Evolutionary conservation across 306 rosid species (phyloP), one percentile per base, ranked within the genome.

Genomic region (Fragaria iinumae): DNA sequence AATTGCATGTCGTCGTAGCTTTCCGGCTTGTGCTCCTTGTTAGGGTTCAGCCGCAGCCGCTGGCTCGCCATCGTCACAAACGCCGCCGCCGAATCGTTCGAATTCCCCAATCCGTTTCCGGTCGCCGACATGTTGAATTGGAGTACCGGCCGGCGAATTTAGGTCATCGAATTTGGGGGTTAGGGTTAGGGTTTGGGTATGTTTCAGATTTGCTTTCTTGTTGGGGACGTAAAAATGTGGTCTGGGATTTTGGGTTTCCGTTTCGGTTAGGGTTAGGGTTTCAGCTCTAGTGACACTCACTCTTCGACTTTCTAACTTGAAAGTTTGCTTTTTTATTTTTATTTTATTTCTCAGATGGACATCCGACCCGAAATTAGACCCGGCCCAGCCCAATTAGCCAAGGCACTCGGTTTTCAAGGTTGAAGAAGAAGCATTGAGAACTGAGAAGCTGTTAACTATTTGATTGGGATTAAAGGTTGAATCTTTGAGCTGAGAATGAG

Each of bases 1-100:
- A 84, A 77, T 82, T 83, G 87, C 66, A 93, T 79, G 76, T 84
- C 98, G 2, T 88, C 97, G 27, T 93, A 93, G 80, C 74, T 87
- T 18, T 93, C 98, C 20, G 98, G 81, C 69, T 59, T 82, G 87
- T 93, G 98, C 71, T 88, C 93, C 6, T 45, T 75, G 79, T 76
- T 84, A 5, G 95, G 97, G 76, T 18, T 87, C 73, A 76, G 60
- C 34, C 88, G 77, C 78, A 91, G 94, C 81, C 87, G 83, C 73
- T 65, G 77, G 29, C 69, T 76, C 29, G 83, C 21, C 57, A 55
- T 17, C 18, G 82, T 29, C 39, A 13, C 82, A 2, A 71, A 36
- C 34, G 39, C 72, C 59, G 71, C 69, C 47, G 44, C 32, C 29
- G 63, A 56, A 56, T 69, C 20, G 57, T 25, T 77, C 48, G 77